Conservation (phyloP, 139 green algal genomes). For the Micractinium sp. region DNA sequence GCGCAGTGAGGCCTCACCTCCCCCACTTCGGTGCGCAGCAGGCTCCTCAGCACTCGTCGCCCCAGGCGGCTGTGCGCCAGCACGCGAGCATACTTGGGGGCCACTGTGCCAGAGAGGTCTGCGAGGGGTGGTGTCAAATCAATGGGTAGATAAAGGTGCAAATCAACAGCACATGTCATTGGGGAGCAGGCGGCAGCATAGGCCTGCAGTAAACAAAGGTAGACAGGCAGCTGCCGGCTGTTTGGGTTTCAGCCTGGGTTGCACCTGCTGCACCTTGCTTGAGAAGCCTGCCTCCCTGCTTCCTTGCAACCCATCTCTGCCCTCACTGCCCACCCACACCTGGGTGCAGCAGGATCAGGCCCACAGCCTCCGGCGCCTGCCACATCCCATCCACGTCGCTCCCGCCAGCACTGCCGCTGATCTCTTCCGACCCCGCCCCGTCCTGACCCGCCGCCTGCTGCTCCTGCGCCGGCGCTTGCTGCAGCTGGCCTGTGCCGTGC, state of each 20-base stretch:
- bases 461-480: not conserved
- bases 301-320: too few relatives aligned
- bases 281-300: too few relatives aligned
- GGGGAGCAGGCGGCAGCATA: not conserved
- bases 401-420: not conserved
- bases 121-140: not conserved
- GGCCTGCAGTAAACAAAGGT: not conserved
- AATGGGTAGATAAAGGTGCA: too few relatives aligned
- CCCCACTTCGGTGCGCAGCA: slow-evolving; percentile 76
- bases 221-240: not conserved
- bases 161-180: not conserved
- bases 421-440: not conserved
- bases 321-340: not conserved
- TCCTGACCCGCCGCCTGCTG: not conserved
- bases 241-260: too few relatives aligned
- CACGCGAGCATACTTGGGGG: slow-evolving; percentile 59
- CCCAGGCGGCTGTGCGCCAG: slow-evolving; percentile 64
- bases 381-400: not conserved
- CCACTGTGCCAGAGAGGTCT: slow-evolving; percentile 50
- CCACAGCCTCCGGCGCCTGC: not conserved
- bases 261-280: too few relatives aligned
- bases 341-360: slow-evolving; percentile 8
- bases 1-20: slow-evolving; percentile 35
- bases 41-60: slow-evolving; percentile 70
- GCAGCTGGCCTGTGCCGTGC: not conserved